These are phyloP conservation scores for Dactylellina leptospora DNA, from an alignment of 2,329 filamentous ascomycete genomes.

Conservation along the genomic window DNA sequence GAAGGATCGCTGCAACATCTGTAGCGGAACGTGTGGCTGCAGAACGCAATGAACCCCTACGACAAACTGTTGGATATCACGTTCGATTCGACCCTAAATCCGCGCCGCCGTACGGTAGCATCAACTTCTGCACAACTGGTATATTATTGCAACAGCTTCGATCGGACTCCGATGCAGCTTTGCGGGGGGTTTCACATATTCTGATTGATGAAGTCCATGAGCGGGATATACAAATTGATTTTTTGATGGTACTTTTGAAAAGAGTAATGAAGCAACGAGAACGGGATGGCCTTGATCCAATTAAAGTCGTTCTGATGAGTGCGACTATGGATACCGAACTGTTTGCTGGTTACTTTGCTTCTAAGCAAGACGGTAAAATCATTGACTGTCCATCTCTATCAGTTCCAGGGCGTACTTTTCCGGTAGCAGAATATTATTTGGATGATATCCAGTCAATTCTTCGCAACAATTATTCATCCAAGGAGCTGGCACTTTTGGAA, in stretches of 20 bases:
- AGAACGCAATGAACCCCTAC: slow-evolving; percentile 62
- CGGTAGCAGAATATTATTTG: slow-evolving; percentile 62
- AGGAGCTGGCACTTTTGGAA: slow-evolving; percentile 55
- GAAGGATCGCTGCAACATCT: slow-evolving; percentile 64
- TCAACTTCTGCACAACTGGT: slow-evolving; percentile 66
- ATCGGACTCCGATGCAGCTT: slow-evolving; percentile 59
- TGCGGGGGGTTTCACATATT: slow-evolving; percentile 63
- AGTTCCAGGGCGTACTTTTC: slow-evolving; percentile 63
- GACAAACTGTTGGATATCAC: slow-evolving; percentile 63
- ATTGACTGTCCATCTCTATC: slow-evolving; percentile 61
- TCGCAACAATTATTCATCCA: slow-evolving; percentile 54
- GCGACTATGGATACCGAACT: slow-evolving; percentile 63
- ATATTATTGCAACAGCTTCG: slow-evolving; percentile 63
- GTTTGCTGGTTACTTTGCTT: slow-evolving; percentile 63
- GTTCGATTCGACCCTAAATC: slow-evolving; percentile 62
- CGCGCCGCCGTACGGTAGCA: slow-evolving; percentile 60
- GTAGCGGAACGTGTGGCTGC: slow-evolving; percentile 63
- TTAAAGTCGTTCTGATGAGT: slow-evolving; percentile 65
- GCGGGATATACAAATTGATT: slow-evolving; percentile 62
- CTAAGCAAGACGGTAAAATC: slow-evolving; percentile 57
- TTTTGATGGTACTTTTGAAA: slow-evolving; percentile 63
- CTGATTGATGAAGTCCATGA: slow-evolving; percentile 67
- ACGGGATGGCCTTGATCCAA: slow-evolving; percentile 58
- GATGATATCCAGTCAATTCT: slow-evolving; percentile 60
- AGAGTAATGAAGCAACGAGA: slow-evolving; percentile 60